Evolutionary conservation across 2,329 filamentous ascomycete genomes (phyloP).

Genomic region (Cladobotryum protrusum): DNA sequence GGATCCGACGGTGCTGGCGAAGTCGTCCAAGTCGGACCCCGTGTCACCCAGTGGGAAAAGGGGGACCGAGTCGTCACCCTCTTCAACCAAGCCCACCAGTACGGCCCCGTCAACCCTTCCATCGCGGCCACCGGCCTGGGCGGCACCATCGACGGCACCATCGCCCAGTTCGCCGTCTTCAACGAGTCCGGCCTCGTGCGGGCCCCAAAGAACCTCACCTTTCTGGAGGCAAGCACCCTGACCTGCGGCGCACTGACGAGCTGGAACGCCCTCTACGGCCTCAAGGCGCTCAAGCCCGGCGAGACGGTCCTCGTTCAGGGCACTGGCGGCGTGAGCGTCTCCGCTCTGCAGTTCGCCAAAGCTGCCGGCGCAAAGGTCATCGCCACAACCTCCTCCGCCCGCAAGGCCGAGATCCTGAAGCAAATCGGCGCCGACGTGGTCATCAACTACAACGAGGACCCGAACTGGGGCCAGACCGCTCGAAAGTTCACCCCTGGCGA

Average conservation of each 20-base stretch:
- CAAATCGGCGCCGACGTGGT: conserved; percentile 36
- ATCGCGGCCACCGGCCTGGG: conserved; percentile 17
- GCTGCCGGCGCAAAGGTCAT: conserved; percentile 35
- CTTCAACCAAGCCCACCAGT: conserved; percentile 19
- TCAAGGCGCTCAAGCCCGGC: conserved; percentile 28
- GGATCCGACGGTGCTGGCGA: conserved; percentile 46
- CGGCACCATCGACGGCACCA: conserved; percentile 23
- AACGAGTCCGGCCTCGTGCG: conserved; percentile 52
- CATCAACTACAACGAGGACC: conserved; percentile 36
- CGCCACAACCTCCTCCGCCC: conserved; percentile 32
- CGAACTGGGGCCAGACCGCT: conserved; percentile 34
- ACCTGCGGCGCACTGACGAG: conserved; percentile 48
- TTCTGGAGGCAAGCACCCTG: conserved; percentile 42
- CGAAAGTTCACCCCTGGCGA: conserved; percentile 27
- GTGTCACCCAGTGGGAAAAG: conserved; percentile 42
- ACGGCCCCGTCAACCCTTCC: conserved; percentile 26
- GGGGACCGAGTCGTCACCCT: conserved; percentile 43
- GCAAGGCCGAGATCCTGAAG: conserved; percentile 31
- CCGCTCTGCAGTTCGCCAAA: conserved; percentile 36
- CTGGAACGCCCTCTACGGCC: conserved; percentile 52
- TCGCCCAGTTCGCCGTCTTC: conserved; percentile 25
- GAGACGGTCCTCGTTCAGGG: conserved; percentile 36
- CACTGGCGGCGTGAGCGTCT: conserved; percentile 37
- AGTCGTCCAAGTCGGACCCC: conserved; percentile 41
- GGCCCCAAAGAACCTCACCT: conserved; percentile 45